A percentile compares a stretch with the other conserved stretches of the same genome.
These are phyloP conservation scores for Syzygium aromaticum DNA, from an alignment of 345 rosid species.

Conservation along the genomic window DNA sequence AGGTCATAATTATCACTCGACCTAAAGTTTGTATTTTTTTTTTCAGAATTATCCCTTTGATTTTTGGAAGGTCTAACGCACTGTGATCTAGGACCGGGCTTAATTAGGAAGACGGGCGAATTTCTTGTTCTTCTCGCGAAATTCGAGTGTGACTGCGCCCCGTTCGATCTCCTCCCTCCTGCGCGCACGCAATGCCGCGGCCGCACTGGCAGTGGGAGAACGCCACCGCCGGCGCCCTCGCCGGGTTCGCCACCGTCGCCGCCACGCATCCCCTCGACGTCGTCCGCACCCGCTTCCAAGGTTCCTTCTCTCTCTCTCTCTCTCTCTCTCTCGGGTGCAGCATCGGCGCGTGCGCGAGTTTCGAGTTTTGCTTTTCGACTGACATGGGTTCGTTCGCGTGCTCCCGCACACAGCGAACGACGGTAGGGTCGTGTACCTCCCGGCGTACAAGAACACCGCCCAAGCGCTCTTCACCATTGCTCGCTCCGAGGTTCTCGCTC, in stretches of 20 bases:
- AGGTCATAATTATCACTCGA: too few relatives aligned
- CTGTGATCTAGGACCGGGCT: too few relatives aligned
- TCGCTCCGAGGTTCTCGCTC: conserved; percentile 56
- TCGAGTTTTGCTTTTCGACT: neutral
- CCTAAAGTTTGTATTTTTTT: too few relatives aligned
- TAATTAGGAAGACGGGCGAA: too few relatives aligned
- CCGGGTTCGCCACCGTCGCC: conserved; percentile 87
- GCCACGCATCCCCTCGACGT: conserved; percentile 86
- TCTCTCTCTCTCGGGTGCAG: neutral
- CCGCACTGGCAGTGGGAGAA: conserved; percentile 72
- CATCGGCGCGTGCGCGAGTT: neutral
- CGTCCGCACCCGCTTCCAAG: conserved; percentile 92
- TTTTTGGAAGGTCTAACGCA: too few relatives aligned
- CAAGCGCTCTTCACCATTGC: conserved; percentile 72
- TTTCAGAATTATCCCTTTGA: too few relatives aligned
- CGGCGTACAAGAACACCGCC: conserved; percentile 70
- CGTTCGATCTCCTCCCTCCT: neutral
- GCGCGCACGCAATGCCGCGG: neutral
- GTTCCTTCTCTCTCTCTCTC: conserved; percentile 13
- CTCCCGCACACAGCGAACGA: conserved; percentile 47
- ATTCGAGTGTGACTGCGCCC: neutral
- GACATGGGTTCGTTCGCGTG: neutral
- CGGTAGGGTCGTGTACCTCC: conserved; percentile 55
- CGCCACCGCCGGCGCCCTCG: conserved; percentile 78
- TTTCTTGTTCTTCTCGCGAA: neutral